A percentile compares a stretch with the other conserved stretches of the same genome.
phyloP scores from a whole-genome alignment of 306 rosid species.

The Fagus sylvatica region DNA sequence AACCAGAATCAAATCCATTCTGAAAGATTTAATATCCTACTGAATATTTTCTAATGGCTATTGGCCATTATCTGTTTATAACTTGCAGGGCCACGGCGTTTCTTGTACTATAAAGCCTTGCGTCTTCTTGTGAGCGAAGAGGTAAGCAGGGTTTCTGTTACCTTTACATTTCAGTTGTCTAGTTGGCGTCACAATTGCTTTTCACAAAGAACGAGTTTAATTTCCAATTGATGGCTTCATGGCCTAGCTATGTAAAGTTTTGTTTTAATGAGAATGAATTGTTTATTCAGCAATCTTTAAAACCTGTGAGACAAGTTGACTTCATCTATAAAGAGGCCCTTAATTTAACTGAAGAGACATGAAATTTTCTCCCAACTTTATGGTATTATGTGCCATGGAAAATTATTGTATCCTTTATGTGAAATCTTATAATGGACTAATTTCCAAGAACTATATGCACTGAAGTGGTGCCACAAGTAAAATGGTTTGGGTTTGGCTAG shows the following conservation, averaged over 20 bases:
- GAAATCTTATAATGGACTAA: neutral
- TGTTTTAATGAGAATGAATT: neutral
- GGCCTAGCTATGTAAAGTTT: neutral
- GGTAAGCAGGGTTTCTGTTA: conserved; percentile 43
- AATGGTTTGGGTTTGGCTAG: neutral
- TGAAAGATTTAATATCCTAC: conserved; percentile 12
- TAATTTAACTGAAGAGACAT: neutral
- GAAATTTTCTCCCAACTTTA: neutral
- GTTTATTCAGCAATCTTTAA: neutral
- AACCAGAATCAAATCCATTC: conserved; percentile 1
- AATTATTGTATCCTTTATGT: neutral
- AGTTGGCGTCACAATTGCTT: neutral
- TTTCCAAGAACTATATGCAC: neutral
- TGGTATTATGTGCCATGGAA: too few relatives aligned
- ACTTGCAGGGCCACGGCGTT: conserved; percentile 70
- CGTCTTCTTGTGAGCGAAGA: conserved; percentile 79
- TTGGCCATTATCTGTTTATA: conserved; percentile 22
- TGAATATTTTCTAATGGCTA: conserved; percentile 15
- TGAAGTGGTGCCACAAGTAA: neutral
- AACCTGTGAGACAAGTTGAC: too few relatives aligned
- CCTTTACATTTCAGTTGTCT: conserved; percentile 16
- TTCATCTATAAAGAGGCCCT: too few relatives aligned
- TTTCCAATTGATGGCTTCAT: conserved; percentile 3
- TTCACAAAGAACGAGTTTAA: neutral
- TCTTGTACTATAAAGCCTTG: conserved; percentile 65